Conservation (phyloP, 1,139 yeast species). For the Pichia inconspicua region DNA sequence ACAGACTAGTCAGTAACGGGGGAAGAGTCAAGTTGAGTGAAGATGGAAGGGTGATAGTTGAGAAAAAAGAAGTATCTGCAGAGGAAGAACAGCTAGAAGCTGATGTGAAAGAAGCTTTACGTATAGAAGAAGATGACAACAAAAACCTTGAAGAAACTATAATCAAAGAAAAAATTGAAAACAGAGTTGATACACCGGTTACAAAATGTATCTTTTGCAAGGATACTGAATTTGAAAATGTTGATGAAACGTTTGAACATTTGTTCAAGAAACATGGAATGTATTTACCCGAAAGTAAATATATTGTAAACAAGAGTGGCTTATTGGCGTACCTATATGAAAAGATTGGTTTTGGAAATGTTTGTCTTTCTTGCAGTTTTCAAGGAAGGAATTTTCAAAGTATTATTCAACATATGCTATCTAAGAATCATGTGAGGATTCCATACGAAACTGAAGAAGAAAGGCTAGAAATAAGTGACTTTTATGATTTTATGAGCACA, state of each 20-base stretch:
- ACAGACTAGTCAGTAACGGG: conserved; percentile 40
- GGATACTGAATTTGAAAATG: conserved; percentile 32
- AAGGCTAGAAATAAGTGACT: conserved; percentile 69
- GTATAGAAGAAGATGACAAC: conserved; percentile 17
- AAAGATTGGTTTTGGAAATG: conserved; percentile 76
- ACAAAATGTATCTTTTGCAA: conserved; percentile 76
- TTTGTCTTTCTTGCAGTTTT: conserved; percentile 76
- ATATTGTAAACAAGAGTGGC: conserved; percentile 62
- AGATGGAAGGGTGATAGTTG: conserved; percentile 19
- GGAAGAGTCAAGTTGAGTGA: conserved; percentile 25
- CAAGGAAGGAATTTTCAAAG: conserved; percentile 81
- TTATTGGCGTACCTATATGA: conserved; percentile 69
- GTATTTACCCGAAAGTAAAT: conserved; percentile 75
- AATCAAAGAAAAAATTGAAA: conserved; percentile 48
- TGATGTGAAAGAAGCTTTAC: conserved; percentile 16
- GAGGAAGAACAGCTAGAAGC: conserved; percentile 15
- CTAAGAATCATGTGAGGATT: conserved; percentile 79
- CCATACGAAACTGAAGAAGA: conserved; percentile 86
- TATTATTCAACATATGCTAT: conserved; percentile 80
- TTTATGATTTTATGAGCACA: conserved; percentile 76
- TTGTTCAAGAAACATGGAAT: conserved; percentile 76
- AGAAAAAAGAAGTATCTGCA: conserved; percentile 11
- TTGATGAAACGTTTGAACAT: conserved; percentile 64
- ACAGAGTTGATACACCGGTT: conserved; percentile 61
- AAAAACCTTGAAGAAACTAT: conserved; percentile 37